Base-by-base conservation (phyloP, 1,139 yeast species). In the Kodamaea anthophila region DNA sequence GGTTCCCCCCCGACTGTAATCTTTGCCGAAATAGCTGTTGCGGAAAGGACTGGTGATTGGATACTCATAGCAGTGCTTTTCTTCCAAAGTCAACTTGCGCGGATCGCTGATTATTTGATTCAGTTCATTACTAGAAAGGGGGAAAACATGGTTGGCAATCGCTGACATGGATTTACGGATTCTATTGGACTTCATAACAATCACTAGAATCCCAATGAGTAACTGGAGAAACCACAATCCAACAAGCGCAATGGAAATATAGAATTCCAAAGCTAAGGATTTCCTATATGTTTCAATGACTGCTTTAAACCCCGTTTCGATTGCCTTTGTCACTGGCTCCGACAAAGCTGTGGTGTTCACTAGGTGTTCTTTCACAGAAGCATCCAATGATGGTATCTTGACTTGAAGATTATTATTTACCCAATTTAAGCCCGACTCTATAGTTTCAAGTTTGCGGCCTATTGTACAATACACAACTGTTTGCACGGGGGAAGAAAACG, bases 381-480 rank as follows among this genome's bases (percentile, higher is more conserved):
- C 23, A 11, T 28, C 31, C 5, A 42, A 28, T 2, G 10, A 45
- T 0, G 96, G 96, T 1, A 88, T 48, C 0, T 58, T 40, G 2
- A 88, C 57, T 10, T 72, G 61, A 3, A 88, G 67, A 40, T 83
- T 65, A 19, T 77, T 60, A 42, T 81, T 67, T 3, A 88, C 58
- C 97, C 97, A 91, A 1, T 77, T 69, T 31, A 88, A 53, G 0
- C 94, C 97, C 14, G 66, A 49, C 41, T 83, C 83, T 1, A 87
- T 59, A 19, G 68, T 65, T 4, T 65, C 62, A 5, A 88, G 51
- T 47, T 88, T 91, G 32, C 79, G 64, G 9, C 87, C 93, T 23
- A 91, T 61, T 1, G 84, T 74, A 56, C 98, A 91, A 29, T 78
- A 76, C 5, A 87, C 82, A 1, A 87, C 75, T 0, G 77, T 59